Evolutionary conservation across 164 flowering plant genomes (phyloP).

Genomic region (Santalum album): DNA sequence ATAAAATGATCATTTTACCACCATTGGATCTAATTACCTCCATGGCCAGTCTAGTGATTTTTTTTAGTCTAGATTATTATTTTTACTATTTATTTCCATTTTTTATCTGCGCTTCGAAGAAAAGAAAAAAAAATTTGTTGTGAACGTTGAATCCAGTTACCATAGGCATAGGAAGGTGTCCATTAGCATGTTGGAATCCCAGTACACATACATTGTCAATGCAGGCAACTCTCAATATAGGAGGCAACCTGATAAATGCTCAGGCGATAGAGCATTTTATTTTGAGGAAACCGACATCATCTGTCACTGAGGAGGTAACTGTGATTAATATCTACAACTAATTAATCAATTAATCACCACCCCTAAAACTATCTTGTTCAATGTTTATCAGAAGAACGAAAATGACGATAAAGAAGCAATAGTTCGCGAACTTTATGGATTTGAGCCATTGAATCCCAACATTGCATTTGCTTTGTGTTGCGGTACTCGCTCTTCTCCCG

Average conservation of each 20-base stretch:
- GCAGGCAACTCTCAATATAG: slow-evolving; percentile 75
- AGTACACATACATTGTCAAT: neutral
- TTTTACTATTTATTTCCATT: too few relatives aligned
- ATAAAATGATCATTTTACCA: too few relatives aligned
- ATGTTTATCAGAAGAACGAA: slow-evolving; percentile 31
- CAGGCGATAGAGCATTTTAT: slow-evolving; percentile 74
- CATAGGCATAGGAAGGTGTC: too few relatives aligned
- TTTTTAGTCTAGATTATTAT: too few relatives aligned
- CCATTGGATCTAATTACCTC: too few relatives aligned
- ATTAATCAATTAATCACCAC: neutral
- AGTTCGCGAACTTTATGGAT: slow-evolving; percentile 49
- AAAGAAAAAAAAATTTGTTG: too few relatives aligned
- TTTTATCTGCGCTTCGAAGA: too few relatives aligned
- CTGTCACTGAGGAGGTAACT: slow-evolving; percentile 37
- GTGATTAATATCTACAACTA: too few relatives aligned
- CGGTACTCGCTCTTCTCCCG: slow-evolving; percentile 88
- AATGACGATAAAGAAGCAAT: slow-evolving; percentile 34
- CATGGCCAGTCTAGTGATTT: too few relatives aligned
- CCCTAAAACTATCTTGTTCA: neutral
- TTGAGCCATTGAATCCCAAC: slow-evolving; percentile 61
- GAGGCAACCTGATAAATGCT: slow-evolving; percentile 72
- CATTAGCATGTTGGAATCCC: too few relatives aligned
- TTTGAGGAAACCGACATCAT: slow-evolving; percentile 38
- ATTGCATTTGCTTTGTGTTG: slow-evolving; percentile 71
- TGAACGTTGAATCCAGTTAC: too few relatives aligned